A percentile compares a stretch with the other conserved stretches of the same genome.
Conservation (phyloP, 257 asterid genomes). For the Solanum virginianum region DNA sequence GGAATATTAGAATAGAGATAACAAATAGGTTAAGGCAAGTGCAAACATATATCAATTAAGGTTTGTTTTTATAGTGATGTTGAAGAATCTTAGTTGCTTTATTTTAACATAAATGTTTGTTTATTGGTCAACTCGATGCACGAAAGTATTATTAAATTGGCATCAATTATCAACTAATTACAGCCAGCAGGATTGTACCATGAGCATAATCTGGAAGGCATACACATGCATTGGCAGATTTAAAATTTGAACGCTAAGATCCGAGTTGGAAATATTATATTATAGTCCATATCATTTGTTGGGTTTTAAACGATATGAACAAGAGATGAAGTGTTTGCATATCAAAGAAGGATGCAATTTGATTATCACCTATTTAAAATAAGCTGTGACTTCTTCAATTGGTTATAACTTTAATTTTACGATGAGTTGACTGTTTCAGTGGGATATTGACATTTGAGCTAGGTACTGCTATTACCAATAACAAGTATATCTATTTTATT, state of each 20-base stretch:
- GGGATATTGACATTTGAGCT: too few species aligned
- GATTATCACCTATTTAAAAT: too few species aligned
- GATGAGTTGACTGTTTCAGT: too few species aligned
- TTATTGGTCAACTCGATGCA: not conserved
- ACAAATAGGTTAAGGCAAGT: not conserved
- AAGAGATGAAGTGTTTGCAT: too few species aligned
- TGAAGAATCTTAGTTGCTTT: not conserved
- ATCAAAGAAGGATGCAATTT: too few species aligned
- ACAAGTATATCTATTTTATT: too few species aligned
- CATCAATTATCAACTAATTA: not conserved
- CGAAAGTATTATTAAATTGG: not conserved
- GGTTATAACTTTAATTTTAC: too few species aligned
- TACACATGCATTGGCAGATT: not conserved
- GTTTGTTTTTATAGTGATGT: not conserved
- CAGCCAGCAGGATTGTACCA: not conserved
- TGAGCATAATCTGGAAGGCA: not conserved
- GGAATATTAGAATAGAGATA: not conserved
- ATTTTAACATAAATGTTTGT: not conserved
- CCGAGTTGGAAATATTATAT: not conserved
- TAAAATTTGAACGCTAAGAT: not conserved
- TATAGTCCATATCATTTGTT: not conserved
- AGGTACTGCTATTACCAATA: too few species aligned
- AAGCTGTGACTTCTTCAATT: too few species aligned
- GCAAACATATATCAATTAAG: not conserved
- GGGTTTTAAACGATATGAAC: too few species aligned